These are phyloP conservation scores for Lodderomyces pseudojiufengensis DNA, from an alignment of 1,139 yeast genomes.

Conservation along the genomic window DNA sequence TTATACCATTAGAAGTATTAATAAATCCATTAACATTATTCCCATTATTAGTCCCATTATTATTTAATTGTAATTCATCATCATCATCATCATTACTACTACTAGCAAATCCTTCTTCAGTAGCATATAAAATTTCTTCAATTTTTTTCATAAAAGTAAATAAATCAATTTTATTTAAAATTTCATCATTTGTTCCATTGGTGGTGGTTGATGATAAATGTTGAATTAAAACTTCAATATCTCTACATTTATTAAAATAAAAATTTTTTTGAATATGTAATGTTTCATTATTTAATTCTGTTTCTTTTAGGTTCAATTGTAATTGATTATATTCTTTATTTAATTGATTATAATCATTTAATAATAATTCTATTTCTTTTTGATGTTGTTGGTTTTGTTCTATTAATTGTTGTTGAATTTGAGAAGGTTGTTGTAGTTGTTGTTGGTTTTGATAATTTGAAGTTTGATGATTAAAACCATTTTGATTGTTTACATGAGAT, in stretches of 20 bases:
- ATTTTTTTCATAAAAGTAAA: constrained; percentile 53
- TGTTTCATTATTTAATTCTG: constrained; percentile 38
- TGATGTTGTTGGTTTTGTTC: constrained; percentile 47
- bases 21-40: background rate
- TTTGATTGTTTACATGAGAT: too few relatives aligned
- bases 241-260: constrained; percentile 84
- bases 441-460: background rate
- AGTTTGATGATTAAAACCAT: too few relatives aligned
- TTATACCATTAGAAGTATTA: background rate
- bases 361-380: constrained; percentile 9
- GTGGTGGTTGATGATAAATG: constrained; percentile 41
- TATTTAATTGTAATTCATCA: constrained; percentile 1
- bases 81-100: constrained; percentile 6
- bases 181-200: constrained; percentile 26
- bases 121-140: constrained; percentile 72
- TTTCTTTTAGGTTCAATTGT: constrained; percentile 50
- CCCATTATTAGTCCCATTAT: background rate
- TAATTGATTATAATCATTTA: constrained; percentile 19
- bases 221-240: constrained; percentile 78
- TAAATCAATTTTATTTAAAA: constrained; percentile 27
- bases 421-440: constrained; percentile 1
- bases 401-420: background rate
- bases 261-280: constrained; percentile 67
- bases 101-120: constrained; percentile 82
- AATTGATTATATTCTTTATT: constrained; percentile 37